A percentile compares a stretch with the other conserved stretches of the same genome.
phyloP scores from a whole-genome alignment of 2,329 filamentous ascomycete genomes.

The Sordariomycetes sp. region DNA sequence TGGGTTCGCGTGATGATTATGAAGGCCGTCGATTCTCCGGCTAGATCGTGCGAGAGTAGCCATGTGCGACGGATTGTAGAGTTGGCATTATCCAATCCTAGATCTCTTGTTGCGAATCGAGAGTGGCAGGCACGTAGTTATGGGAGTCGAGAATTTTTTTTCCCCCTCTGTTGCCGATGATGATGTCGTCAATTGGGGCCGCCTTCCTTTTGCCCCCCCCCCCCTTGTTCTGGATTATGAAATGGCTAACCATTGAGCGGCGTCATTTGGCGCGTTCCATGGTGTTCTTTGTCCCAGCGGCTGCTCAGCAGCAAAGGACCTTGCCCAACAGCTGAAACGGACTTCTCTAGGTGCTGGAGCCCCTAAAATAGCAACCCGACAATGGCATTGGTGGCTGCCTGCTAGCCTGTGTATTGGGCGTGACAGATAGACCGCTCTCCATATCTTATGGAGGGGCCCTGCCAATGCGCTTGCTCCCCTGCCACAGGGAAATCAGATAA shows the following conservation, averaged over 20 bases:
- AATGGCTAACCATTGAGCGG: background rate
- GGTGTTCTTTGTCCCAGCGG: background rate
- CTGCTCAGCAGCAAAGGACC: background rate
- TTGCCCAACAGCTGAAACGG: too few relatives aligned
- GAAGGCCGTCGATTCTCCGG: constrained; percentile 32
- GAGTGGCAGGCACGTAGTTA: background rate
- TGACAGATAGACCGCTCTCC: too few relatives aligned
- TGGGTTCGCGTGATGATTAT: constrained; percentile 17
- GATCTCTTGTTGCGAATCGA: constrained; percentile 22
- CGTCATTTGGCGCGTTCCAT: background rate
- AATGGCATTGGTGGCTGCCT: too few relatives aligned
- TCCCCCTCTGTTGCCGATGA: background rate
- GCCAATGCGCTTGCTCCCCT: too few relatives aligned
- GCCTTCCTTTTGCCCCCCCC: background rate
- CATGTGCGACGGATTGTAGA: constrained; percentile 22
- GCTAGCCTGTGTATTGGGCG: too few relatives aligned
- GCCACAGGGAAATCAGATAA: too few relatives aligned
- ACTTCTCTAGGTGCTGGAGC: too few relatives aligned
- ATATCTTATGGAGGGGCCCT: background rate
- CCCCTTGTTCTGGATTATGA: background rate
- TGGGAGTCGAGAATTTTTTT: background rate
- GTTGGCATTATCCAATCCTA: constrained; percentile 7
- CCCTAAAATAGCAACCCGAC: too few relatives aligned
- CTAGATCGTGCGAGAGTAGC: constrained; percentile 37
- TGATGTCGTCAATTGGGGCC: background rate